These are phyloP conservation scores for Talaromyces adpressus DNA, from an alignment of 495 filamentous ascomycete species.

Conservation along the genomic window DNA sequence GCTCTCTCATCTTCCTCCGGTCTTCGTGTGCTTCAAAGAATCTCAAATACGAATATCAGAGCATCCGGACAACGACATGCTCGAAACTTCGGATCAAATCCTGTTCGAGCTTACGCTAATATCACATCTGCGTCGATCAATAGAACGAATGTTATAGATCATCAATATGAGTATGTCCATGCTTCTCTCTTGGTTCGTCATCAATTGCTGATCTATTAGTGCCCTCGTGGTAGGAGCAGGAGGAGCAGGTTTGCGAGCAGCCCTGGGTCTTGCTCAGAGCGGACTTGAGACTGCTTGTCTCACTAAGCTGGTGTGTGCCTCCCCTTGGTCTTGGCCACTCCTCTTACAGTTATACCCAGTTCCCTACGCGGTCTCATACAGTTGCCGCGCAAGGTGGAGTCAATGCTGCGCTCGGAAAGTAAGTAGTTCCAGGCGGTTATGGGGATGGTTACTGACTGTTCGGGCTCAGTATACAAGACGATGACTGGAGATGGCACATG, in stretches of 20 bases:
- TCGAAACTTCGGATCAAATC: conserved; percentile 73
- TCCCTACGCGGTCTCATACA: conserved; percentile 91
- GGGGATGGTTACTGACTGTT: not conserved
- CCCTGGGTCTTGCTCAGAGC: conserved; percentile 93
- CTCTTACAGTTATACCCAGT: conserved; percentile 20
- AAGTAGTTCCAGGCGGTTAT: conserved; percentile 15
- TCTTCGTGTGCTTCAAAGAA: not conserved
- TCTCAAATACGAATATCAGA: not conserved
- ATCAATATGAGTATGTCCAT: conserved; percentile 3
- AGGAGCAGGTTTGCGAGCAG: conserved; percentile 87
- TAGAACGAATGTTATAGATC: conserved; percentile 50
- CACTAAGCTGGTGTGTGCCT: conserved; percentile 59
- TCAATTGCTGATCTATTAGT: conserved; percentile 34
- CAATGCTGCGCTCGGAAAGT: conserved; percentile 93
- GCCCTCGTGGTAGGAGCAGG: conserved; percentile 93
- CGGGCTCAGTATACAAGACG: conserved; percentile 57
- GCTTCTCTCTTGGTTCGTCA: not conserved
- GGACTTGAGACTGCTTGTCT: conserved; percentile 98
- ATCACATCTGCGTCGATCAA: not conserved
- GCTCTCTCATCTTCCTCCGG: not conserved
- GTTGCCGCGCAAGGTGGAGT: conserved; percentile 80
- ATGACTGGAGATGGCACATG: conserved; percentile 99
- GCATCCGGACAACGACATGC: conserved; percentile 38
- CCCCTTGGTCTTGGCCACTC: no score
- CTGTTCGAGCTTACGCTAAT: conserved; percentile 77